Percentiles rank a stretch among this genome's conserved stretches.
Evolutionary conservation across 176 grass and related monocot species (phyloP).

Genomic region (Metroxylon sagu): DNA sequence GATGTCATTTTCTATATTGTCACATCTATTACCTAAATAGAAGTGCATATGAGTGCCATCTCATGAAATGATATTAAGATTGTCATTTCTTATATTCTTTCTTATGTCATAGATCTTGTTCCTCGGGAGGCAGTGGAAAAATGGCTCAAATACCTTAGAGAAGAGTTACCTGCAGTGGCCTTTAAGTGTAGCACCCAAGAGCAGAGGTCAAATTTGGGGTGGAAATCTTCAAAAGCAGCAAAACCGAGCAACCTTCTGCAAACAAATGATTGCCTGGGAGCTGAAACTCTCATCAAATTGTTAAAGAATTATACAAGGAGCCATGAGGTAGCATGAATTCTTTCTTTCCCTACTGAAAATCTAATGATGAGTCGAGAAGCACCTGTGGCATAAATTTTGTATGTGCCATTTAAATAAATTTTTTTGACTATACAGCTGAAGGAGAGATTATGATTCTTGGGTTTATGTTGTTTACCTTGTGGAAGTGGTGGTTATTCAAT

Average conservation of each 20-base stretch:
- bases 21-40: too few species aligned
- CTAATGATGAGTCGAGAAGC: too few species aligned
- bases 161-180: conserved; percentile 79
- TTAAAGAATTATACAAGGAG: conserved; percentile 97
- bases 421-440: too few species aligned
- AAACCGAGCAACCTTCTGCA: conserved; percentile 66
- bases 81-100: background rate
- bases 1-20: too few species aligned
- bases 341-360: too few species aligned
- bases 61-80: too few species aligned
- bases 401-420: too few species aligned
- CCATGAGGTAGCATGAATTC: conserved; percentile 47
- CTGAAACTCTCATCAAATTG: conserved; percentile 83
- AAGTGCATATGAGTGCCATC: too few species aligned
- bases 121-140: conserved; percentile 69
- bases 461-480: too few species aligned
- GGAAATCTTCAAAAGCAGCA: conserved; percentile 78
- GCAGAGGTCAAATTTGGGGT: conserved; percentile 81
- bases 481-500: too few species aligned
- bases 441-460: too few species aligned
- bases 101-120: conserved; percentile 55
- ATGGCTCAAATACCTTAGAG: conserved; percentile 82
- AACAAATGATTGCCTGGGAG: conserved; percentile 89
- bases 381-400: too few species aligned
- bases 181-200: conserved; percentile 97